Conservation (phyloP, 768 basidiomycete species). For the Rhodotorula paludigena region DNA sequence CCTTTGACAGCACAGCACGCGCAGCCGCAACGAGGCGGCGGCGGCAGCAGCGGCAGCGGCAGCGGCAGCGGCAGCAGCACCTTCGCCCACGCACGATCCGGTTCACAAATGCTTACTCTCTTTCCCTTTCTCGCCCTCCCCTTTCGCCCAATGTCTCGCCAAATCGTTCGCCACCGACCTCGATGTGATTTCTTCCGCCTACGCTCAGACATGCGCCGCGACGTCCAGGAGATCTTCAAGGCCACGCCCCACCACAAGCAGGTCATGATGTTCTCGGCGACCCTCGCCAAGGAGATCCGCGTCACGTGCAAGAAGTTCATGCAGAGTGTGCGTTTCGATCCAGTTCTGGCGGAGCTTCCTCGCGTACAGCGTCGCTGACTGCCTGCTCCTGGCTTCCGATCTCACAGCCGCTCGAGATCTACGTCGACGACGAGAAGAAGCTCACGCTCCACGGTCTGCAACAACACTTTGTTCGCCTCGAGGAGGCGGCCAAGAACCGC, state of each 20-base stretch:
- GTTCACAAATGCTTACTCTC: constrained; percentile 4
- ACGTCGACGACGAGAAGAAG: constrained; percentile 99
- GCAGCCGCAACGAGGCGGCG: not conserved
- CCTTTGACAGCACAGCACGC: no score
- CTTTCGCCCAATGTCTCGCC: constrained; percentile 22
- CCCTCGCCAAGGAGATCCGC: constrained; percentile 91
- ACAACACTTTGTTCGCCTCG: constrained; percentile 96
- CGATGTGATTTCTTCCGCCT: not conserved
- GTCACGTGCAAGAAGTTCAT: constrained; percentile 99
- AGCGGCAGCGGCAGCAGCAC: not conserved
- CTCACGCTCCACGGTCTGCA: constrained; percentile 95
- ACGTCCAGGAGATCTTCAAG: constrained; percentile 99
- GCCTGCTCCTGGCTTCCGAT: not conserved
- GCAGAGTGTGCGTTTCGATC: constrained; percentile 87
- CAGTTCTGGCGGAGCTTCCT: no score
- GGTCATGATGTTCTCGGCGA: constrained; percentile 99
- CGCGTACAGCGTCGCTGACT: no score
- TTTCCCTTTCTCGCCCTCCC: constrained; percentile 31
- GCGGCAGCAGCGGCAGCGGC: not conserved
- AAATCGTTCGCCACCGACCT: constrained; percentile 37
- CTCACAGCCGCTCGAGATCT: constrained; percentile 89
- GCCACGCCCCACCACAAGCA: constrained; percentile 99
- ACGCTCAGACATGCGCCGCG: constrained; percentile 93
- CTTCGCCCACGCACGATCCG: not conserved
- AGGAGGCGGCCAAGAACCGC: constrained; percentile 91